These are phyloP conservation scores for Cyathus olla DNA, from an alignment of 1,284 basidiomycete genomes.

Conservation along the genomic window DNA sequence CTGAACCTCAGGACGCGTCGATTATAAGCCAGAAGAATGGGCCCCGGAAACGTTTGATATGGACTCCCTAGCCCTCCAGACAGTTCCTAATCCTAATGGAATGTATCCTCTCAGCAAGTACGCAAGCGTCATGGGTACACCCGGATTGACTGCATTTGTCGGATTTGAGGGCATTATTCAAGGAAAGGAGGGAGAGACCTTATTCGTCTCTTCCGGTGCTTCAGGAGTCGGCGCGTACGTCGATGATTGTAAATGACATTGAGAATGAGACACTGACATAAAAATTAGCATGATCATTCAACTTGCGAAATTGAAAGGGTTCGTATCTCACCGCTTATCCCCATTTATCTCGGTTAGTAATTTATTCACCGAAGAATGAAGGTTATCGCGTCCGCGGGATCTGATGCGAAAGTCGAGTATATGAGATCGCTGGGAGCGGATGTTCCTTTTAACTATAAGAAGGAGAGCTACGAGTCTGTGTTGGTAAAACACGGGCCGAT, in stretches of 20 bases:
- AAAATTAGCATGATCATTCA: slow-evolving; percentile 47
- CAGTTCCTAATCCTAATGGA: slow-evolving; percentile 32
- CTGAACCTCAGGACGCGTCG: slow-evolving; percentile 19
- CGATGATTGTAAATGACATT: background rate
- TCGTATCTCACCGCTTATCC: background rate
- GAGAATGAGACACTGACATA: background rate
- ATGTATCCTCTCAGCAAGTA: slow-evolving; percentile 30
- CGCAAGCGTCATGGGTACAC: slow-evolving; percentile 28
- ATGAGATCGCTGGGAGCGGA: slow-evolving; percentile 66
- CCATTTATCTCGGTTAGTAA: background rate
- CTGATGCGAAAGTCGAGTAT: slow-evolving; percentile 67
- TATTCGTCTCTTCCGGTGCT: slow-evolving; percentile 1
- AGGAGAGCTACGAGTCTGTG: slow-evolving; percentile 48
- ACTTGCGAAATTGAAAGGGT: slow-evolving; percentile 59
- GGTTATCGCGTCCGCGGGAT: slow-evolving; percentile 74
- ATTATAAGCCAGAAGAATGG: slow-evolving; percentile 23
- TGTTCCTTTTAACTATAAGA: slow-evolving; percentile 76
- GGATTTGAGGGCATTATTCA: slow-evolving; percentile 28
- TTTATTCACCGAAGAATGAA: slow-evolving; percentile 46
- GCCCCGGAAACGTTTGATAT: slow-evolving; percentile 32
- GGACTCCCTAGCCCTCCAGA: slow-evolving; percentile 29
- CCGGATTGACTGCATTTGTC: slow-evolving; percentile 31
- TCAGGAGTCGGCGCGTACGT: background rate
- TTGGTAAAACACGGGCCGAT: slow-evolving; percentile 61
- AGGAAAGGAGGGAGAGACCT: slow-evolving; percentile 16